A percentile compares a stretch with the other conserved stretches of the same genome.
Conservation (phyloP, 495 filamentous ascomycete genomes). For the Aspergillus campestris region DNA sequence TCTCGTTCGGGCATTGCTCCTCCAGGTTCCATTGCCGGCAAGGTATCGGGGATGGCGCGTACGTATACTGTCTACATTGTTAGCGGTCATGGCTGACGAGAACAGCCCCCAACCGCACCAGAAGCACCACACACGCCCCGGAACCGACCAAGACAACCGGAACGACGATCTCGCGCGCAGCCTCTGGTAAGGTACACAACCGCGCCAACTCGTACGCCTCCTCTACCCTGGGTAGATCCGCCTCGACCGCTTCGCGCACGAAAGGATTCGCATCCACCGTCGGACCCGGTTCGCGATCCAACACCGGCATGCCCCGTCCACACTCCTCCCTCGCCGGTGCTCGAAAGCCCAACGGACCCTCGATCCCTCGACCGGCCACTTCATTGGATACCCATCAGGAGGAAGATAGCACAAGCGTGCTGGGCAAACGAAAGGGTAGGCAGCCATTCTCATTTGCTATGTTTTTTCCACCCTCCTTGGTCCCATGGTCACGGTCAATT, state of each 20-base stretch:
- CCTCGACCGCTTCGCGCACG: constrained; percentile 42
- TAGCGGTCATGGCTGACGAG: constrained; percentile 23
- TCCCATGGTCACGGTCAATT: constrained; percentile 16
- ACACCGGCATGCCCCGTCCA: constrained; percentile 35
- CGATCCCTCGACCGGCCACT: constrained; percentile 49
- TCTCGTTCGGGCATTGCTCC: constrained; percentile 47
- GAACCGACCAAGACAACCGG: constrained; percentile 29
- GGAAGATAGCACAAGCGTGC: constrained; percentile 32
- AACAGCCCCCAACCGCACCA: constrained; percentile 51
- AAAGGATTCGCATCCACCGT: constrained; percentile 48
- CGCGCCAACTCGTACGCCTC: constrained; percentile 38
- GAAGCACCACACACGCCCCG: constrained; percentile 40
- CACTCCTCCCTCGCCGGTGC: constrained; percentile 38
- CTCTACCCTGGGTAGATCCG: constrained; percentile 33
- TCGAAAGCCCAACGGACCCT: constrained; percentile 33
- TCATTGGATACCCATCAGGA: constrained; percentile 49
- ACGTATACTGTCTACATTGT: constrained; percentile 7
- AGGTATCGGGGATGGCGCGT: constrained; percentile 25
- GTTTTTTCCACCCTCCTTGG: constrained; percentile 14
- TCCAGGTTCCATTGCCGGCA: constrained; percentile 39
- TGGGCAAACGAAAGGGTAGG: constrained; percentile 67
- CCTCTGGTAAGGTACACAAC: constrained; percentile 30
- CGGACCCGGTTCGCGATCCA: constrained; percentile 43
- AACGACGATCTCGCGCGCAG: constrained; percentile 14
- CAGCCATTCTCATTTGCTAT: constrained; percentile 21